These are phyloP conservation scores for Cryptomeria japonica DNA, from an alignment of 75 land plant species.

Conservation along the genomic window DNA sequence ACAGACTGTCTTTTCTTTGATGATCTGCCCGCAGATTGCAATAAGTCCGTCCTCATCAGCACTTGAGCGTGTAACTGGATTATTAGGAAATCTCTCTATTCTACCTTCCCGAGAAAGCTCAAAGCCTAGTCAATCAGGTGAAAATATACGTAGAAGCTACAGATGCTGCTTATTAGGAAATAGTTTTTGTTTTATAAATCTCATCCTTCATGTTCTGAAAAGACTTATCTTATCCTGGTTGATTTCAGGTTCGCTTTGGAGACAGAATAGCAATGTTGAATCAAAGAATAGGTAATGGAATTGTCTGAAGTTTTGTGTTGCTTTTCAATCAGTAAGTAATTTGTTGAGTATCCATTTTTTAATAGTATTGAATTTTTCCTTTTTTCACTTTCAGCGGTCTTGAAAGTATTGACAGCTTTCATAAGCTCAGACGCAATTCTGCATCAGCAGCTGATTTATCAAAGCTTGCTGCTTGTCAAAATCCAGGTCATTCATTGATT, in stretches of 20 bases:
- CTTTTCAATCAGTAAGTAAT: neutral
- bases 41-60: slow-evolving; percentile 47
- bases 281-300: slow-evolving; percentile 30
- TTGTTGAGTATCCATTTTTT: no score
- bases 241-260: slow-evolving; percentile 41
- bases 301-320: neutral
- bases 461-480: slow-evolving; percentile 19
- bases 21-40: neutral
- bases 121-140: slow-evolving; percentile 8
- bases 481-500: neutral
- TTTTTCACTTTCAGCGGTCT: slow-evolving; percentile 24
- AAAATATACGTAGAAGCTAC: neutral
- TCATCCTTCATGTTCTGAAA: neutral
- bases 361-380: neutral
- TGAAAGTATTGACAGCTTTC: slow-evolving; percentile 20
- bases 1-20: no score
- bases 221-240: neutral
- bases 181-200: neutral
- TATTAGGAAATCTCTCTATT: slow-evolving; percentile 57
- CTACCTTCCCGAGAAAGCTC: slow-evolving; percentile 33
- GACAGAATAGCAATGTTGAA: slow-evolving; percentile 57
- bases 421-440: slow-evolving; percentile 51
- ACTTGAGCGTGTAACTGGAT: slow-evolving; percentile 45
- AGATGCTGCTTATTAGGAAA: no score
- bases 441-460: slow-evolving; percentile 54